A percentile compares a stretch with the other conserved stretches of the same genome.
These are phyloP conservation scores for Phialophora verrucosa DNA, from an alignment of 2,329 filamentous ascomycete genomes.

Conservation along the genomic window DNA sequence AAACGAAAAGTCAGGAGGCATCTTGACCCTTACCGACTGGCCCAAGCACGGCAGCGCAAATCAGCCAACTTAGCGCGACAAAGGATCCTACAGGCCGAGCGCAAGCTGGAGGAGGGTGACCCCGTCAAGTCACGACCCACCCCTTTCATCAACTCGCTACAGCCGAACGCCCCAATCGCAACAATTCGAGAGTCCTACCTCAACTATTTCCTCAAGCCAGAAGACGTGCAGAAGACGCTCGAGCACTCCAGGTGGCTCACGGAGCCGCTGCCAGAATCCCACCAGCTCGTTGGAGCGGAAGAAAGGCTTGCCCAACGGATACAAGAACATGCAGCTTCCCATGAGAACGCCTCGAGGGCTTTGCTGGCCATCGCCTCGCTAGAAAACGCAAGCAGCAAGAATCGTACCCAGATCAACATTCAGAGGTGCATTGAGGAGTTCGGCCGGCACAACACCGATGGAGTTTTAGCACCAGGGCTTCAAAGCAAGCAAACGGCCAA, in stretches of 20 bases:
- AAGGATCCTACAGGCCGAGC: constrained; percentile 68
- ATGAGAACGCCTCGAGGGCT: constrained; percentile 74
- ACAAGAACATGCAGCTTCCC: constrained; percentile 53
- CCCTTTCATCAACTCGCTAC: constrained; percentile 80
- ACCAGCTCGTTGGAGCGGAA: constrained; percentile 45
- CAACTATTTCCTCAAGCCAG: constrained; percentile 75
- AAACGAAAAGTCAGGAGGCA: constrained; percentile 36
- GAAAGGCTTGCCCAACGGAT: constrained; percentile 46
- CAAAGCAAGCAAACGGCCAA: constrained; percentile 41
- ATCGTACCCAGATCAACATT: constrained; percentile 81
- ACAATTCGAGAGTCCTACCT: constrained; percentile 54
- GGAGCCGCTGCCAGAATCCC: constrained; percentile 35
- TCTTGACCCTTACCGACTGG: constrained; percentile 77
- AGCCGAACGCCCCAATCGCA: constrained; percentile 43
- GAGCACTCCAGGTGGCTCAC: constrained; percentile 71
- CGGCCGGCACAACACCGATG: constrained; percentile 88
- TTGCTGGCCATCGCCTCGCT: constrained; percentile 79
- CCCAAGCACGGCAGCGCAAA: constrained; percentile 82
- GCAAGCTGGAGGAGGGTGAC: constrained; percentile 71
- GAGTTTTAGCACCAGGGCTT: constrained; percentile 66
- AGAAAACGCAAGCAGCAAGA: constrained; percentile 76
- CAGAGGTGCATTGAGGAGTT: constrained; percentile 84
- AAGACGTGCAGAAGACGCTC: constrained; percentile 71
- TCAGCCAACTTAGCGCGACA: constrained; percentile 80
- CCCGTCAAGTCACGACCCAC: constrained; percentile 79